Percentiles rank a stretch among this genome's conserved stretches.
These are phyloP conservation scores for Cajanus cajan DNA, from an alignment of 306 rosid species.

Conservation along the genomic window DNA sequence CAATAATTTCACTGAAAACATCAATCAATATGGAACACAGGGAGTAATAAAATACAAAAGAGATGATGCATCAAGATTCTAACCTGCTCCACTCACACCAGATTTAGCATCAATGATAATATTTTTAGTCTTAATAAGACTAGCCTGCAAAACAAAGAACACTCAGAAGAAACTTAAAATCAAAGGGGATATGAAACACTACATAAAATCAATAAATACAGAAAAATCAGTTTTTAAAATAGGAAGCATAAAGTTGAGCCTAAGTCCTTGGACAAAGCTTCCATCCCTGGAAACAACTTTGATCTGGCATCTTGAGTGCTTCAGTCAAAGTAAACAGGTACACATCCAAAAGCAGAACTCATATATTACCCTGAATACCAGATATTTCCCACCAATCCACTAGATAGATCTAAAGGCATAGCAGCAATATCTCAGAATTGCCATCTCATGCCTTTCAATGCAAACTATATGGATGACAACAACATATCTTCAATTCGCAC, in stretches of 20 bases:
- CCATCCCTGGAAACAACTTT: background rate
- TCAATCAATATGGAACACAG: no score
- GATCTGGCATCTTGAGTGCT: background rate
- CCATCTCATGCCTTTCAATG: slow-evolving; percentile 1
- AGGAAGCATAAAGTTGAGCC: slow-evolving; percentile 8
- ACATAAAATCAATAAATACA: slow-evolving; percentile 14
- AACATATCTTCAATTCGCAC: background rate
- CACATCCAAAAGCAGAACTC: background rate
- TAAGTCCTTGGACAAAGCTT: slow-evolving; percentile 24
- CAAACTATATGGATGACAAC: background rate
- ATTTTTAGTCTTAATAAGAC: slow-evolving; percentile 56
- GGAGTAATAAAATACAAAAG: background rate
- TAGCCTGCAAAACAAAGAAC: slow-evolving; percentile 56
- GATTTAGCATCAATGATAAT: slow-evolving; percentile 90
- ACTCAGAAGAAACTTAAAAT: slow-evolving; percentile 19
- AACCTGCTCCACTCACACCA: slow-evolving; percentile 98
- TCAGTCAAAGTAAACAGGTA: slow-evolving; percentile 15
- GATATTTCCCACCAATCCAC: slow-evolving; percentile 7
- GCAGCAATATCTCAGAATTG: background rate
- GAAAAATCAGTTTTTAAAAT: background rate
- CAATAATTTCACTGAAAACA: no score
- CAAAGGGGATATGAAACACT: background rate
- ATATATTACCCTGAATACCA: background rate
- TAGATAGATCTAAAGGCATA: background rate
- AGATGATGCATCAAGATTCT: slow-evolving; percentile 32